These are phyloP conservation scores for Candida ovalis DNA, from an alignment of 805 yeast species.

Conservation along the genomic window DNA sequence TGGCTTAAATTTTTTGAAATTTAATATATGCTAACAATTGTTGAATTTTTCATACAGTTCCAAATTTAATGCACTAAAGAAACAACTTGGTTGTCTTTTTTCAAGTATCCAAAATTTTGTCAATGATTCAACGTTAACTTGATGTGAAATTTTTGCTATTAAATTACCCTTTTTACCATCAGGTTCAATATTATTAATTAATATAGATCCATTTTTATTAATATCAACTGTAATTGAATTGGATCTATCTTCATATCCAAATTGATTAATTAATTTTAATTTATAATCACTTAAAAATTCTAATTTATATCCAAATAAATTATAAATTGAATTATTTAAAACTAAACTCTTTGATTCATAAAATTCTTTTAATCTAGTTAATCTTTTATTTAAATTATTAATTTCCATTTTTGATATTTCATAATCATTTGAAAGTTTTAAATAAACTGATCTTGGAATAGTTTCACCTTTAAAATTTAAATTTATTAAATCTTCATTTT, in stretches of 20 bases:
- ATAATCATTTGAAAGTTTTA: constrained; percentile 55
- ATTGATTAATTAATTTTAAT: constrained; percentile 47
- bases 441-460: constrained; percentile 62
- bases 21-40: too few species aligned
- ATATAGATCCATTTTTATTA: constrained; percentile 8
- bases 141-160: background rate
- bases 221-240: constrained; percentile 18
- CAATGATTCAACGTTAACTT: constrained; percentile 48
- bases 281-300: constrained; percentile 59
- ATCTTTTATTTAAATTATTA: constrained; percentile 47
- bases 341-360: constrained; percentile 67
- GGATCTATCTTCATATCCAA: constrained; percentile 27
- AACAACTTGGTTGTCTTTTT: constrained; percentile 69
- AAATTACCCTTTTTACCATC: background rate
- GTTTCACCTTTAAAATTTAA: constrained; percentile 5
- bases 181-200: constrained; percentile 40
- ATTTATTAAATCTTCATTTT: constrained; percentile 50
- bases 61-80: constrained; percentile 69
- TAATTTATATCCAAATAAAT: constrained; percentile 67
- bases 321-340: constrained; percentile 61
- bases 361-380: constrained; percentile 49
- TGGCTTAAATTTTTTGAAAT: too few species aligned
- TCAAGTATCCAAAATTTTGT: constrained; percentile 65
- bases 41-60: constrained; percentile 48
- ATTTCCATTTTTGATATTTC: constrained; percentile 43